Base-by-base conservation (phyloP, 2,329 filamentous ascomycete genomes). In the Aspergillus sp. region DNA sequence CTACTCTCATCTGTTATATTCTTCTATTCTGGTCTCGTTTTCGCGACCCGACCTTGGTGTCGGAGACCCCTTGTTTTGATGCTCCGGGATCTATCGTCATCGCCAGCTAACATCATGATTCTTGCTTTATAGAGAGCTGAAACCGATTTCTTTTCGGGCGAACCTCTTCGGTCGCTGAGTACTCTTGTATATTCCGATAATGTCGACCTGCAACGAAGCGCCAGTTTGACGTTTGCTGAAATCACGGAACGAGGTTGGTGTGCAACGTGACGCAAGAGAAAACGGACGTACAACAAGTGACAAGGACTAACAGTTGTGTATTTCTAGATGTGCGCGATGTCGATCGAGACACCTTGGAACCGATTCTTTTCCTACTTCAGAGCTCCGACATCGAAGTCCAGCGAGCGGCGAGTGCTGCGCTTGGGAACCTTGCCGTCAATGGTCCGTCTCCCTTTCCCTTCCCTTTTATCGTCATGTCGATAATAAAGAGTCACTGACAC, bases 171-270 rank as follows among this genome's bases (percentile, higher is more conserved):
- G 71, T 91, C 93, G 41, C 76, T 98, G 49, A 96, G 89, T 71
- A 98, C 91, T 10, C 81, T 98, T 22, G 93, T 98, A 49, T 98
- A 95, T 69, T 98, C 93, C 49, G 90, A 97, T 71, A 98, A 98
- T 74, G 90, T 98, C 67, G 93, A 98, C 68, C 79, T 98, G 46
- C 93, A 98, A 74, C 82, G 93, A 57, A 97, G 93, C 73, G 93
- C 93, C 46, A 97, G 91, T 69, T 81, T 98, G 69, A 98, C 93
- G 2, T 98, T 98, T 77, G 93, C 93, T 51, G 93, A 98, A 70
- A 98, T 98, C 59, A 98, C 93, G 35, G 93, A 98, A 73, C 76
- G 91, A 88, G 91, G 93, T 37, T 12, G 33, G 47, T 45, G 50
- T 51, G 35, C 45, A 46, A 51, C 46, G 38, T 23, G 55, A 35